A percentile compares a stretch with the other conserved stretches of the same genome.
phyloP scores from a whole-genome alignment of 441 rosid genomes.

The Brassica hybrid region DNA sequence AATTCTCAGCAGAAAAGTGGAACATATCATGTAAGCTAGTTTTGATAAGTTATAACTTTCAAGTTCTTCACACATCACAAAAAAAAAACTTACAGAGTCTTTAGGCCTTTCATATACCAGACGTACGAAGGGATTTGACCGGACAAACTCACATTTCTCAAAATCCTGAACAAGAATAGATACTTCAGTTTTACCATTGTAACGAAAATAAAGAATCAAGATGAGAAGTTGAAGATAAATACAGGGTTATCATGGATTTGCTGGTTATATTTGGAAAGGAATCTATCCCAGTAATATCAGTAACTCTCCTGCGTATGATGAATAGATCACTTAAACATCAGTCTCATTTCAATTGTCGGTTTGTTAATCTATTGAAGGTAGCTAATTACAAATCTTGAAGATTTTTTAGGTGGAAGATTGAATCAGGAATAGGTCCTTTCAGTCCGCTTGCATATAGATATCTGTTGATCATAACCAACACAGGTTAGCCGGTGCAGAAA shows the following conservation, averaged over 20 bases:
- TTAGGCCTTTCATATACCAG: background rate
- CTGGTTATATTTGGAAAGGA: constrained; percentile 32
- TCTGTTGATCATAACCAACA: background rate
- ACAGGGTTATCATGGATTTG: background rate
- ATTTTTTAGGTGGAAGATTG: background rate
- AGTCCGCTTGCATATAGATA: background rate
- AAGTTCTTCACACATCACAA: background rate
- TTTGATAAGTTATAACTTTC: background rate
- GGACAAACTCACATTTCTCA: constrained; percentile 32
- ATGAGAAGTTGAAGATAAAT: background rate
- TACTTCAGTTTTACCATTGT: background rate
- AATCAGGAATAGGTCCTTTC: too few species aligned
- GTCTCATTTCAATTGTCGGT: background rate
- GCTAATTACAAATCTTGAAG: background rate
- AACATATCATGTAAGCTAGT: background rate
- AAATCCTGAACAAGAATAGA: constrained; percentile 14
- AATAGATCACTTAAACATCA: background rate
- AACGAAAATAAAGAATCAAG: background rate
- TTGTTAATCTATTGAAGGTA: background rate
- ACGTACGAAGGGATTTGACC: constrained; percentile 35
- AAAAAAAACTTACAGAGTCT: background rate
- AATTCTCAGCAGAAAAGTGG: background rate
- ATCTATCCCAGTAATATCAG: constrained; percentile 12
- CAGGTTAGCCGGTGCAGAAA: background rate
- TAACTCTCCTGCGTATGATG: constrained; percentile 21